Base-by-base conservation (phyloP, 2,329 filamentous ascomycete species). In the Furcasterigmium furcatum region DNA sequence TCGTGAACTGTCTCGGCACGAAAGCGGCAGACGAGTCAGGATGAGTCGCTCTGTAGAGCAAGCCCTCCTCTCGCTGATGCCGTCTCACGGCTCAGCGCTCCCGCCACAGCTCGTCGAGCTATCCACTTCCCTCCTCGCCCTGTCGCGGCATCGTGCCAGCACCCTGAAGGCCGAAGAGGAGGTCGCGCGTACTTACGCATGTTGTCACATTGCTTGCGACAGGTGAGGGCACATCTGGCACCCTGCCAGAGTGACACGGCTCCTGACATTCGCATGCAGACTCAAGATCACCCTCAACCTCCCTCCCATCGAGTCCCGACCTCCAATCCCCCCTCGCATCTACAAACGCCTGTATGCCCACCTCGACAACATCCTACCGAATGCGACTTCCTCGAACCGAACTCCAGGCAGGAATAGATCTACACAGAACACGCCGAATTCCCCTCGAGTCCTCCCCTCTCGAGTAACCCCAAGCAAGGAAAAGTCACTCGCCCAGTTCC, bases 161-260 rank as follows among this genome's bases (percentile, higher is more conserved):
- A 86, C 80, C 14, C 73, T 96, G 44, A 95, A 91, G 61, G 77
- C 84, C 4, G 89, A 95, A 46, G 91, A 96, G 63, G 91, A 96
- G 63, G 83, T 94, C 52, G 89, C 86, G n/a, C 79, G 91, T 18
- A 77, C 80, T 5, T 94, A 94, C 63, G 87, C 86, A 4, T 96
- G 91, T 62, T 87, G 88, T 13, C 85, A 96, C 65, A 79, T 99
- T 49, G 94, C 94, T 18, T 97, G 91, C 61, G 89, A 92, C 56
- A 81, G 88, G 87, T 88, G 68, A 38, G 55, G 41, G 13, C n/a
- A 19, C 24, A 21, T 10, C 34, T n/a, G n/a, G n/a, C n/a, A n/a
- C n/a, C 9, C 6, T 18, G 22, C 20, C 7, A 16, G 10, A 29
- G 7, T 16, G 21, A 4, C 22, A 9, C 20, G n/a, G n/a, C n/a